A percentile compares a stretch with the other conserved stretches of the same genome.
phyloP scores from a whole-genome alignment of 1,284 basidiomycete genomes.

The Testicularia cyperi region DNA sequence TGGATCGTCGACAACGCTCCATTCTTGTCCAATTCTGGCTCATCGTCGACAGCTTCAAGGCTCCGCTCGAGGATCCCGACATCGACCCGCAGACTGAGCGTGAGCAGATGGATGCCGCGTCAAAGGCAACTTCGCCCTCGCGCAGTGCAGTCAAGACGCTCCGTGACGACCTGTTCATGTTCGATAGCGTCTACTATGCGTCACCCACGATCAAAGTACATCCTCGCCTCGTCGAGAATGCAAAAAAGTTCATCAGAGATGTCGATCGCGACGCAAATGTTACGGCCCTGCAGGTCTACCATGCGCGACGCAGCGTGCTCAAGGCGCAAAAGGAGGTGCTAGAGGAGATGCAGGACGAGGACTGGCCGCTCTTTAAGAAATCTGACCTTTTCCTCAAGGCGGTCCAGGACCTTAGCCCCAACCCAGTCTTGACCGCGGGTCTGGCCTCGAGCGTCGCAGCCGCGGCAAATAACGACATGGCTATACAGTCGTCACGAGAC shows the following conservation, averaged over 20 bases:
- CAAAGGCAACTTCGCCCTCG: constrained; percentile 10
- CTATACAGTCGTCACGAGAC: too few relatives aligned
- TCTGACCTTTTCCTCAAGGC: constrained; percentile 90
- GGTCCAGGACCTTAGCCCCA: constrained; percentile 69
- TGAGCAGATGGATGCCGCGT: constrained; percentile 17
- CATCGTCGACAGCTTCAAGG: constrained; percentile 93
- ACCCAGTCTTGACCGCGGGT: constrained; percentile 57
- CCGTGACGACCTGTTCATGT: constrained; percentile 81
- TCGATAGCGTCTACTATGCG: constrained; percentile 81
- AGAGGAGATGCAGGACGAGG: constrained; percentile 78
- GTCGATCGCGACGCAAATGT: constrained; percentile 40
- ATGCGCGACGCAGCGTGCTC: constrained; percentile 71
- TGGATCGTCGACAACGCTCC: constrained; percentile 84
- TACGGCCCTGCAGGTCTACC: constrained; percentile 23
- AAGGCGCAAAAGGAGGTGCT: constrained; percentile 81
- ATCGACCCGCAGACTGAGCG: constrained; percentile 64
- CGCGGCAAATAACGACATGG: too few relatives aligned
- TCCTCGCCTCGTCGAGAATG: constrained; percentile 70
- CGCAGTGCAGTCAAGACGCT: constrained; percentile 64
- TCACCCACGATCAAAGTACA: constrained; percentile 67
- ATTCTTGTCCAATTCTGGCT: constrained; percentile 94
- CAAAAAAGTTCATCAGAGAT: constrained; percentile 68
- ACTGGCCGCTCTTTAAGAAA: constrained; percentile 81
- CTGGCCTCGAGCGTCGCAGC: constrained; percentile 22
- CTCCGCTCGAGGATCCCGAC: constrained; percentile 72